Base-by-base conservation (phyloP, 345 rosid species). In the Lepidium sativum region DNA sequence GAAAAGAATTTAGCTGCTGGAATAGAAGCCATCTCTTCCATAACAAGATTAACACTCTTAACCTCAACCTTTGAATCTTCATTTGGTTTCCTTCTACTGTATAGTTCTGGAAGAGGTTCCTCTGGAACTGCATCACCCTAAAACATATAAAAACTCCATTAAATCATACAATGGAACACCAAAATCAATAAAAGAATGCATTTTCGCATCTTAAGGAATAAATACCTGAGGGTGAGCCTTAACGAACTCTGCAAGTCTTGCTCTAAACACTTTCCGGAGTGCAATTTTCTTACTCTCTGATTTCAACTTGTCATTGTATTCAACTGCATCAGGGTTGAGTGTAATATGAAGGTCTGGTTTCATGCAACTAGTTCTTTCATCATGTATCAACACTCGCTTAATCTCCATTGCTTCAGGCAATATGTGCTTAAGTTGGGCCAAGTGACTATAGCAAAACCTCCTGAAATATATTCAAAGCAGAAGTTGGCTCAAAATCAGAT, bases 51-150 rank as follows among this genome's bases (percentile, higher is more conserved):
- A 41, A 8, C 18, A 9, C n/a, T 42, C 56, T 50, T 65, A 40
- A 73, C 63, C 31, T 75, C 67, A 18, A 47, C 50, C n/a, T n/a
- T n/a, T n/a, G n/a, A n/a, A n/a, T n/a, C n/a, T n/a, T n/a, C n/a
- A 4, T 59, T 59, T 20, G 54, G 54, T 70, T 79, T 75, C 17
- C 53, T 51, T 35, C 40, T 61, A 67, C 77, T 81, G 75, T 79
- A 95, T 2, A 89, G 84, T 70, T 84, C 94, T 1, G 96, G 98
- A 45, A 95, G 82, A 10, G 71, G 64, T 25, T 76, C 94, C 63
- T 82, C 85, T 1, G 96, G 99, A 74, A 95, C 69, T 45, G 85
- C 91, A 64, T 78, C 96, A 55, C 79, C 88, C 98, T 91, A 78
- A 52, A 82, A 31, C 48, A 61, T 6, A 23, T 40, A n/a, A 62